Conservation (phyloP, 1,284 basidiomycete species). For the Butyriboletus appendiculatus region DNA sequence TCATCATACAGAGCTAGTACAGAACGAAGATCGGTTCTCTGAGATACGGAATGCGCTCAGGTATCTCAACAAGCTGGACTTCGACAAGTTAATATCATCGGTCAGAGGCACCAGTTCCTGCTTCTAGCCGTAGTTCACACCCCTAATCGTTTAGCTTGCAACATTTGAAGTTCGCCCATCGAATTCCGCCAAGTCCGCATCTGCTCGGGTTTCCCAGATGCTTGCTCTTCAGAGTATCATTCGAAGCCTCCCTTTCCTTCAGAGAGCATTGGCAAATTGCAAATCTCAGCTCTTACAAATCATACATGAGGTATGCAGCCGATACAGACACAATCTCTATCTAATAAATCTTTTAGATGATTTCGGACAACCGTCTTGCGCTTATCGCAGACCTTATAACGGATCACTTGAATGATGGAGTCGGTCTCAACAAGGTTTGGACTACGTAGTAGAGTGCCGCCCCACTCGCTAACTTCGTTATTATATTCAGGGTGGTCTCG, state of each 20-base stretch:
- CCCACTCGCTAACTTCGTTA: neutral
- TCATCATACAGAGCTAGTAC: conserved; percentile 63
- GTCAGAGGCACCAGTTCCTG: conserved; percentile 40
- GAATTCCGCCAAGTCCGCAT: conserved; percentile 61
- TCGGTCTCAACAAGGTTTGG: conserved; percentile 55
- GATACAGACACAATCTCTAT: too few species aligned
- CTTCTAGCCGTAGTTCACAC: neutral
- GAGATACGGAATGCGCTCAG: conserved; percentile 71
- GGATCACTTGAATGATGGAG: conserved; percentile 72
- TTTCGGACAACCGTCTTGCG: conserved; percentile 68
- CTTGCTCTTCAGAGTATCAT: conserved; percentile 74
- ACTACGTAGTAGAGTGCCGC: neutral
- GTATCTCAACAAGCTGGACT: conserved; percentile 75
- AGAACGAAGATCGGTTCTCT: conserved; percentile 73
- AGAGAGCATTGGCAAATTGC: conserved; percentile 59
- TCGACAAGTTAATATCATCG: conserved; percentile 83
- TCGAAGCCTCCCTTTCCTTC: conserved; percentile 60
- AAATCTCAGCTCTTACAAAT: conserved; percentile 62
- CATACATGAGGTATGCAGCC: conserved; percentile 51
- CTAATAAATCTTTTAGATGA: conserved; percentile 48
- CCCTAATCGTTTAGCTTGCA: conserved; percentile 49
- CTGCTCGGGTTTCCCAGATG: conserved; percentile 73
- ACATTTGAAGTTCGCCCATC: conserved; percentile 57
- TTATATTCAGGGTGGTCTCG: conserved; percentile 58
- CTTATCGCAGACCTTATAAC: conserved; percentile 62